Evolutionary conservation across 108 stramenopile genomes (phyloP).

Genomic region (Skeletonema marinoi): DNA sequence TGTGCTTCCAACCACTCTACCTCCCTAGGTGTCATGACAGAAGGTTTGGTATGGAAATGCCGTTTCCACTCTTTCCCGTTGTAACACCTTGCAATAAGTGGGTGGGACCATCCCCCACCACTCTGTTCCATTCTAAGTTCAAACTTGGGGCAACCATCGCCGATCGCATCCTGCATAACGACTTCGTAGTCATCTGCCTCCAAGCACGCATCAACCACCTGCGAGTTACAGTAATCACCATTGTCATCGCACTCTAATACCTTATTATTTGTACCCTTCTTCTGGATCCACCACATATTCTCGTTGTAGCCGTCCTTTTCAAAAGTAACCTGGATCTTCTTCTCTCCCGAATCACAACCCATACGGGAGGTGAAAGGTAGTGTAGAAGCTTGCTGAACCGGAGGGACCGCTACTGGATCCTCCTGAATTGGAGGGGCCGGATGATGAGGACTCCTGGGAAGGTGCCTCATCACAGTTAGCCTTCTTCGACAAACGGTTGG

Average conservation of each 20-base stretch:
- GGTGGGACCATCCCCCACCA: not conserved
- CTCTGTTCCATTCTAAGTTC: not conserved
- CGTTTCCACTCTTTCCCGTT: not conserved
- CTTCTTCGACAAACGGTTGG: no score
- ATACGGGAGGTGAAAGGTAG: not conserved
- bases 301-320: not conserved
- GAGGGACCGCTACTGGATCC: no score
- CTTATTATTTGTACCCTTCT: not conserved
- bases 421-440: no score
- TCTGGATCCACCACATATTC: not conserved
- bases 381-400: no score
- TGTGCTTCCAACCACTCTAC: not conserved
- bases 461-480: no score
- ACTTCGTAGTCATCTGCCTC: not conserved
- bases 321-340: not conserved
- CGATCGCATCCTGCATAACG: not conserved
- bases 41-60: not conserved
- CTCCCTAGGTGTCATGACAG: not conserved
- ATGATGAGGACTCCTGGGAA: no score
- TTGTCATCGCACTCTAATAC: not conserved
- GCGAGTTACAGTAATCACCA: not conserved
- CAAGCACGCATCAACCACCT: not conserved
- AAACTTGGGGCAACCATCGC: not conserved
- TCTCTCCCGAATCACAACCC: not conserved
- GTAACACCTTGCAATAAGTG: not conserved